phyloP scores from a whole-genome alignment of 495 filamentous ascomycete species.

The Aspergillus diversus region DNA sequence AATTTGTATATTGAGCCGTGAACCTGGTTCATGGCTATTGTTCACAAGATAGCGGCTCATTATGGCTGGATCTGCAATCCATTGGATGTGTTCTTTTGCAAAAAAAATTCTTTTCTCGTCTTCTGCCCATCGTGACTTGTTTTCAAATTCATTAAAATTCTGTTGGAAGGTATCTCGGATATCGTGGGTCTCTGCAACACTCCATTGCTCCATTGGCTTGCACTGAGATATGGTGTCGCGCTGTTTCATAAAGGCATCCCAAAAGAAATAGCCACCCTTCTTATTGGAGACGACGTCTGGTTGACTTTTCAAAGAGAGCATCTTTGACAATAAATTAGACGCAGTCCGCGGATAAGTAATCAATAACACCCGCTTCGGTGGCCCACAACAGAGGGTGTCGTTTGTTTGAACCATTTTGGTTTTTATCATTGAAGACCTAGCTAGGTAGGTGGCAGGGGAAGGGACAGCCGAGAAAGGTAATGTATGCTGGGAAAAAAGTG shows the following conservation, averaged over 20 bases:
- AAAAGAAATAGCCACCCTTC: conserved; percentile 47
- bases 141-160: conserved; percentile 29
- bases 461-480: too few species aligned
- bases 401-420: conserved; percentile 4
- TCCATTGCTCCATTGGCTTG: conserved; percentile 28
- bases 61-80: conserved; percentile 19
- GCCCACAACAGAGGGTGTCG: background rate
- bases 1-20: background rate
- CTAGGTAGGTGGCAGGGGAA: too few species aligned
- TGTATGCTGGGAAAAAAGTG: too few species aligned
- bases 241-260: conserved; percentile 23
- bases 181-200: conserved; percentile 14
- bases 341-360: conserved; percentile 42
- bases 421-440: too few species aligned
- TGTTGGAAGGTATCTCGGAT: conserved; percentile 22
- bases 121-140: conserved; percentile 23
- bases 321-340: conserved; percentile 28
- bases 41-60: too few species aligned
- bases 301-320: conserved; percentile 45
- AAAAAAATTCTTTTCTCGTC: conserved; percentile 30
- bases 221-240: conserved; percentile 1
- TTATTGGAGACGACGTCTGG: conserved; percentile 29
- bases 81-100: conserved; percentile 41
- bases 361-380: conserved; percentile 23
- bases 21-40: background rate